Conservation (phyloP, 257 asterid genomes). For the Nicotiana tabacum region DNA sequence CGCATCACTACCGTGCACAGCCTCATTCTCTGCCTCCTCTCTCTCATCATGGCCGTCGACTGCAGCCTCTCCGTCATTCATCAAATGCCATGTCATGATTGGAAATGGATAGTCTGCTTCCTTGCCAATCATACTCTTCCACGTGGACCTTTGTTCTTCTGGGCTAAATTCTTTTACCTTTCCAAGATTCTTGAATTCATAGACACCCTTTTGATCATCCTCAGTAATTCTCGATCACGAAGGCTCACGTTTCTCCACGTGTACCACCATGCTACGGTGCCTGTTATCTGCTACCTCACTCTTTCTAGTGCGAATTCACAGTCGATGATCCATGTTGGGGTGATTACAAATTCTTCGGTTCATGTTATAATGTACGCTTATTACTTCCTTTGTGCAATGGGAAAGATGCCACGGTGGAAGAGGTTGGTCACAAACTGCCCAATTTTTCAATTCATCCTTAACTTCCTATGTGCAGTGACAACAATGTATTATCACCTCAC, state of each 20-base stretch:
- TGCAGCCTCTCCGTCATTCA: conserved; percentile 58
- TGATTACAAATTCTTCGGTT: conserved; percentile 68
- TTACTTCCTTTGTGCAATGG: conserved; percentile 53
- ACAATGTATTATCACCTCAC: conserved; percentile 52
- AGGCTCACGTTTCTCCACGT: conserved; percentile 84
- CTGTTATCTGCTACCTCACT: conserved; percentile 60
- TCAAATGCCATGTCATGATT: conserved; percentile 46
- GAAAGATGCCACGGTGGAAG: conserved; percentile 73
- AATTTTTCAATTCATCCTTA: conserved; percentile 63
- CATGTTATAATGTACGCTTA: conserved; percentile 84
- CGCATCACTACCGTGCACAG: conserved; percentile 60
- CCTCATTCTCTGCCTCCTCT: conserved; percentile 66
- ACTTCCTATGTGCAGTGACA: conserved; percentile 54
- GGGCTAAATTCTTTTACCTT: conserved; percentile 75
- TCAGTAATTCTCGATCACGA: conserved; percentile 37
- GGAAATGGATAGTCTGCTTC: conserved; percentile 70
- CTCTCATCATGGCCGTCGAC: conserved; percentile 59
- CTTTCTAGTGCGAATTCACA: conserved; percentile 35
- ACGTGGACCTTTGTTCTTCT: conserved; percentile 67
- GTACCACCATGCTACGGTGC: conserved; percentile 79
- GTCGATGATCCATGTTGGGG: conserved; percentile 69
- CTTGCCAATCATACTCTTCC: conserved; percentile 47
- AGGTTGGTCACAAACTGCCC: conserved; percentile 68
- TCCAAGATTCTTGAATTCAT: conserved; percentile 70
- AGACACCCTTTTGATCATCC: conserved; percentile 60